Evolutionary conservation across 148 eudicot species (phyloP).

Genomic region (Vaccinium macrocarpon): DNA sequence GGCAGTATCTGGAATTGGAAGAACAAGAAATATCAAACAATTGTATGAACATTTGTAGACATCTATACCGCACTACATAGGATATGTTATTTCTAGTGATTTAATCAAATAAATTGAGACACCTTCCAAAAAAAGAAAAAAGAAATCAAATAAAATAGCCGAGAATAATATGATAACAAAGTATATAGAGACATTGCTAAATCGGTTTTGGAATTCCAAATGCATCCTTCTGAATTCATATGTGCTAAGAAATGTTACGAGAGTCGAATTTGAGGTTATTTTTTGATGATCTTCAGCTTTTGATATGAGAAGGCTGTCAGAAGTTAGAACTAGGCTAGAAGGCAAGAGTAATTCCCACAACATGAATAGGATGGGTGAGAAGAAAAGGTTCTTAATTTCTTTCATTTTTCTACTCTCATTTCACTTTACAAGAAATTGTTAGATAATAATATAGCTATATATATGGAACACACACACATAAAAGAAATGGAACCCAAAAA

Average conservation of each 20-base stretch:
- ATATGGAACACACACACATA: too few species aligned
- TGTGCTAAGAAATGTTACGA: too few species aligned
- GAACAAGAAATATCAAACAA: neutral
- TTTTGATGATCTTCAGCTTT: too few species aligned
- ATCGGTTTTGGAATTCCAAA: neutral
- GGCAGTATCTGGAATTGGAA: neutral
- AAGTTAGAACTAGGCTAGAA: too few species aligned
- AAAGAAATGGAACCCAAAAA: too few species aligned
- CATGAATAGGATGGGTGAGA: neutral
- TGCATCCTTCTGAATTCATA: too few species aligned
- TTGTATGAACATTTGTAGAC: neutral
- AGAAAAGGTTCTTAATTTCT: too few species aligned
- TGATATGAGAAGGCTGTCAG: too few species aligned
- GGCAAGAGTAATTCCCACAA: neutral
- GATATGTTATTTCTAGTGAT: neutral
- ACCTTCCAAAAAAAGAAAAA: too few species aligned
- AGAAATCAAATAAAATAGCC: too few species aligned
- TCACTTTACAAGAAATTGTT: neutral
- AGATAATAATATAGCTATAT: neutral
- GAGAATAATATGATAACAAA: neutral
- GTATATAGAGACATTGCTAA: neutral
- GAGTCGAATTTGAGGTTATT: too few species aligned
- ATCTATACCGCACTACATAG: neutral
- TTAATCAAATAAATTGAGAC: too few species aligned
- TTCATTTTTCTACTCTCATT: neutral